phyloP scores from a whole-genome alignment of 179 eudicot genomes.

The Beta corolliflora region DNA sequence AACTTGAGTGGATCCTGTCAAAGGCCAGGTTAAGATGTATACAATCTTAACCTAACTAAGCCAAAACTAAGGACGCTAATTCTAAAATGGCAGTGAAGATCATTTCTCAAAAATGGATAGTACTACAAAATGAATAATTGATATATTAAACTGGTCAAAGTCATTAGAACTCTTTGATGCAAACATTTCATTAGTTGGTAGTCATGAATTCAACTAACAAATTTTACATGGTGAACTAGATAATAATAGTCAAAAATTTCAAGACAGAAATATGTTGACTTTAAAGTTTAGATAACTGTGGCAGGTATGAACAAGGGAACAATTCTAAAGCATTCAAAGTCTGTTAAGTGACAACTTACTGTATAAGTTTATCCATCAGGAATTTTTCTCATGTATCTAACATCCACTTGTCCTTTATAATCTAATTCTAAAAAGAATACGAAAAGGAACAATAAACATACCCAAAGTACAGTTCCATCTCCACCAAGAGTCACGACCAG shows the following conservation, averaged over 20 bases:
- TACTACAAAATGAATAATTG: background rate
- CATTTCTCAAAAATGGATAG: background rate
- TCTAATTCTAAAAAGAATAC: background rate
- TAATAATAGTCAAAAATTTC: background rate
- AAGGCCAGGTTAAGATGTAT: background rate
- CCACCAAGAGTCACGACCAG: constrained; percentile 98
- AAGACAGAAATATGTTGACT: background rate
- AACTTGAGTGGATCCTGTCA: background rate
- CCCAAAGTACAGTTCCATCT: constrained; percentile 99
- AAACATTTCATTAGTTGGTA: background rate
- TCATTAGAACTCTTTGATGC: no score
- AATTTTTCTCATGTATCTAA: background rate
- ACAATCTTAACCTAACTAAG: no score
- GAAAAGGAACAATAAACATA: constrained; percentile 35
- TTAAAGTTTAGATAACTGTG: background rate
- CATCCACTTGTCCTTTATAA: background rate
- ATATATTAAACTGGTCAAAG: no score
- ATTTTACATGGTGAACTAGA: background rate
- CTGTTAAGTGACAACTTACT: background rate
- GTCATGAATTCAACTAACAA: background rate
- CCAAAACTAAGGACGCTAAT: no score
- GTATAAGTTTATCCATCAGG: background rate
- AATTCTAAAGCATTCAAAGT: background rate
- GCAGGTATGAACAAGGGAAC: background rate
- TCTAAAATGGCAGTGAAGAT: no score